phyloP scores from a whole-genome alignment of 306 rosid species.

The Ormosia semicastrata region DNA sequence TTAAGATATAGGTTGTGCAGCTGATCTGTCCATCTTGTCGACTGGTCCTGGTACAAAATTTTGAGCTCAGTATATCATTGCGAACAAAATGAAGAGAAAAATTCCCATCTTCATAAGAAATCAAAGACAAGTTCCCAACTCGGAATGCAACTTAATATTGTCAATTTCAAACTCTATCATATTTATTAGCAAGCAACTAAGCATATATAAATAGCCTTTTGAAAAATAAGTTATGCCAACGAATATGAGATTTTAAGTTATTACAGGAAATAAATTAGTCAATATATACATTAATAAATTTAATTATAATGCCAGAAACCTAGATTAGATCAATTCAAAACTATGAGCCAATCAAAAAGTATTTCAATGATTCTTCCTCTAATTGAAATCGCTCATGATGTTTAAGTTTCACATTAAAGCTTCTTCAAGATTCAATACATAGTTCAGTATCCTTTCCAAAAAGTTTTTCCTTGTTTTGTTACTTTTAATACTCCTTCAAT shows the following conservation, averaged over 20 bases:
- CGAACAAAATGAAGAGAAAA: conserved; percentile 20
- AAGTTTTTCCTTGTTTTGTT: not conserved
- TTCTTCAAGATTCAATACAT: not conserved
- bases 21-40: conserved; percentile 79
- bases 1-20: conserved; percentile 65
- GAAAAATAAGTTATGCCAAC: conserved; percentile 10
- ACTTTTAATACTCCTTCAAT: not conserved
- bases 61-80: conserved; percentile 17
- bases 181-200: conserved; percentile 17
- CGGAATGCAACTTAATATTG: not conserved
- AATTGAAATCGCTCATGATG: conserved; percentile 10
- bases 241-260: not conserved
- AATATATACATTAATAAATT: not conserved
- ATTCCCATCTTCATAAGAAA: not conserved
- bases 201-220: conserved; percentile 6
- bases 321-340: conserved; percentile 20
- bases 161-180: not conserved
- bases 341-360: conserved; percentile 1
- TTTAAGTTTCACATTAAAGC: not conserved
- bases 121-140: conserved; percentile 4
- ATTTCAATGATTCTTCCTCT: not conserved
- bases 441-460: conserved; percentile 9
- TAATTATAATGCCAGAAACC: conserved; percentile 6
- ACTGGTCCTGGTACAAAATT: conserved; percentile 43
- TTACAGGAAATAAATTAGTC: not conserved